Evolutionary conservation across 2,329 filamentous ascomycete genomes (phyloP).

Genomic region (Diaporthe humulicola): DNA sequence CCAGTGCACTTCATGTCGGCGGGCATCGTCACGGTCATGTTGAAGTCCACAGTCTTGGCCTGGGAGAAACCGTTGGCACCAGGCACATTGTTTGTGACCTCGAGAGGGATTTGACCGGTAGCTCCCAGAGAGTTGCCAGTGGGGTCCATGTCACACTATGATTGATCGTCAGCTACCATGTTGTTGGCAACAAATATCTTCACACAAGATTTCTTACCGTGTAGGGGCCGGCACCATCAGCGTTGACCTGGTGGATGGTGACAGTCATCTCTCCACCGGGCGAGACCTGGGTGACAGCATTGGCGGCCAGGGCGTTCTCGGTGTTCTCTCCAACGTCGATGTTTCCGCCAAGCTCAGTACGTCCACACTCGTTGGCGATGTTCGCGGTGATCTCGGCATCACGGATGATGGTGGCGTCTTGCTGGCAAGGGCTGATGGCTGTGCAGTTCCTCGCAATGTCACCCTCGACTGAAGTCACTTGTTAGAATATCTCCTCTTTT

Average conservation of each 20-base stretch:
- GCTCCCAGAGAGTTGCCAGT: conserved; percentile 56
- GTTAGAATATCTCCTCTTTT: neutral
- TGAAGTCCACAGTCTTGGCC: conserved; percentile 67
- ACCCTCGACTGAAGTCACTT: conserved; percentile 57
- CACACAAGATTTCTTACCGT: conserved; percentile 35
- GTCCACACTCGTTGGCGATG: conserved; percentile 71
- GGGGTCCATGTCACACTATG: conserved; percentile 60
- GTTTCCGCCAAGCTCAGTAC: conserved; percentile 70
- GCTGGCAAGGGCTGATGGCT: conserved; percentile 74
- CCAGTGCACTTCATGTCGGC: conserved; percentile 60
- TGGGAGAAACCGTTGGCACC: conserved; percentile 69
- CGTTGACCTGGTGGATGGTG: conserved; percentile 63
- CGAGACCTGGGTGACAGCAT: conserved; percentile 60
- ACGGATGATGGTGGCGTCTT: conserved; percentile 74
- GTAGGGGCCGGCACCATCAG: conserved; percentile 64
- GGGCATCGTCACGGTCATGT: conserved; percentile 66
- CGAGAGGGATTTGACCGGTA: conserved; percentile 54
- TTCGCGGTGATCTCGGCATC: conserved; percentile 66
- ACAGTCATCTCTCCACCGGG: conserved; percentile 57
- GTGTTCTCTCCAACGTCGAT: conserved; percentile 70
- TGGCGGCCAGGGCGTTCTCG: conserved; percentile 61
- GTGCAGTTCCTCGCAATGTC: conserved; percentile 73
- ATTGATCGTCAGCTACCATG: neutral
- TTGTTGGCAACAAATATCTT: too few relatives aligned
- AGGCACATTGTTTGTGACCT: conserved; percentile 69